Evolutionary conservation across 148 eudicot genomes (phyloP), one percentile per base, ranked within the genome.

Genomic region (Chenopodium quinoa): DNA sequence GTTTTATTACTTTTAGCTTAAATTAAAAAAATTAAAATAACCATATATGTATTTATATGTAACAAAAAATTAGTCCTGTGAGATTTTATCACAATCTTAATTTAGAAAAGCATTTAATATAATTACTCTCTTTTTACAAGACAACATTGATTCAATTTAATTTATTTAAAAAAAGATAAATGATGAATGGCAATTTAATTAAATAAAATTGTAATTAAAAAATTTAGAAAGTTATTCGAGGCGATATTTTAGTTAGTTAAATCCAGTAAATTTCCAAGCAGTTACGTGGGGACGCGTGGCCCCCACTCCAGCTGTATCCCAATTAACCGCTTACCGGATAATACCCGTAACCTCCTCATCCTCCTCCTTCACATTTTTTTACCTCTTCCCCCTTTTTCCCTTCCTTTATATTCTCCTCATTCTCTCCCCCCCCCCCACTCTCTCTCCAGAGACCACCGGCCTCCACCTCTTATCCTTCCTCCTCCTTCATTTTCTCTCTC

Each of bases 241-340:
- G 44, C 75, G 75, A 73, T 32, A 70, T 13, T 34, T 73, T 9
- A 48, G 76, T 73, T 73, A 73, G 76, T 73, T 73, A 75, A 75
- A 66, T 75, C 54, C 68, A 52, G 60, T 73, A 83, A 72, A 78
- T 48, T 54, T 46, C 81, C 17, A 58, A 54, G 75, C 84, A 77
- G 48, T 84, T 72, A 81, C 86, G 77, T 25, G 31, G 62, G 54
- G 60, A 22, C 86, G 20, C 83, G 86, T 84, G 83, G 66, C 58
- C 84, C 76, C 20, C 34, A 22, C 73, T 17, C 63, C 79, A 85
- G 84, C 87, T 84, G 87, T 84, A 64, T 80, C 20, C 86, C 83
- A 76, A 72, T 60, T 44, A 80, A 77, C 83, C 78, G 81, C 52
- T 65, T 81, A 80, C 86, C 86, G 81, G 78, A 17, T 72, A 72